Evolutionary conservation across 306 rosid genomes (phyloP), one percentile per base, ranked within the genome.

Genomic region (Oxytropis ochrocephala): DNA sequence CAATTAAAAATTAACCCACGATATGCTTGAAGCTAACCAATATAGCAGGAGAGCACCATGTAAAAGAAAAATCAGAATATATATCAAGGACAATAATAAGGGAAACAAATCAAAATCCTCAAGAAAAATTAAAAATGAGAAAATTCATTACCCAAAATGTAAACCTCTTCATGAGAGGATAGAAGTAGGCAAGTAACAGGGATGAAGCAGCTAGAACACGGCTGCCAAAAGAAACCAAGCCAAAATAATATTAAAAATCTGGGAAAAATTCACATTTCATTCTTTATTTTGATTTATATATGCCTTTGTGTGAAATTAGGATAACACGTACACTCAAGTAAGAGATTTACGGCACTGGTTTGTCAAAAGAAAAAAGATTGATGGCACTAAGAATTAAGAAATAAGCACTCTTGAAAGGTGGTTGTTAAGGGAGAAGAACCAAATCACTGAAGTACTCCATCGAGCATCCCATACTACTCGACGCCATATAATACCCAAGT

Each of bases 151-250:
- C 98, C 98, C 96, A 93, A 85, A 79, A 90, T 47, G 97, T 93
- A 13, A 88, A 80, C 81, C 98, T 88, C 88, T 93, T 93, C 96
- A 90, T 88, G 55, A 90, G 89, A 11, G 98, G 98, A 79, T 93
- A 93, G 64, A 96, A 80, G 76, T 90, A 90, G 72, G 90, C 97
- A 18, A 90, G 90, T 65, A 93, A 79, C 89, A 93, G 85, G 52
- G 94, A 88, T 30, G 96, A 90, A 42, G 98, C 94, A 10, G 97
- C 98, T 79, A 93, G 79, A 77, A 88, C 48, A 27, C 86, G 86
- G 75, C 98, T 90, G 86, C 77, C 29, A 75, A 52, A 79, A 21
- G 78, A 56, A 39, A 51, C 13, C 38, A 36, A 74, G 53, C 29
- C 42, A 61, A 66, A 52, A 57, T 39, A 55, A 39, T 43, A 41